These are phyloP conservation scores for Microbotryomycetes sp. DNA, from an alignment of 1,284 basidiomycete species.

Conservation along the genomic window DNA sequence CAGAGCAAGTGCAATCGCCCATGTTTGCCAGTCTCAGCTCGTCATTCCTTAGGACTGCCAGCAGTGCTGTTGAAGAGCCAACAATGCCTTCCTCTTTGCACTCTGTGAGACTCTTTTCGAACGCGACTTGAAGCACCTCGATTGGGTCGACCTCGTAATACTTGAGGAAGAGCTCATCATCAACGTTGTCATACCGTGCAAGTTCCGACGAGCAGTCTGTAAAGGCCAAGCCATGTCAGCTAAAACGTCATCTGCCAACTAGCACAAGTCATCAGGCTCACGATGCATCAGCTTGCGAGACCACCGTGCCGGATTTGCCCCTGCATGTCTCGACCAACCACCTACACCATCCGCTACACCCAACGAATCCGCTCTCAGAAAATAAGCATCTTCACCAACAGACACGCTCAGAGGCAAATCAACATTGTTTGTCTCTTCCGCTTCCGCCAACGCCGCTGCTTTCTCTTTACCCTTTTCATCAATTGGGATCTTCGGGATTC, in stretches of 20 bases:
- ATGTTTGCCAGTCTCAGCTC: constrained; percentile 83
- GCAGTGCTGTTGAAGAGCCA: constrained; percentile 52
- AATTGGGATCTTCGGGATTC: constrained; percentile 44
- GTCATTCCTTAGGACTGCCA: constrained; percentile 57
- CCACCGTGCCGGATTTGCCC: constrained; percentile 63
- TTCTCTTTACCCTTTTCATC: constrained; percentile 35
- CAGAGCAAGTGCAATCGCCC: constrained; percentile 69
- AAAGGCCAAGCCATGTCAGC: constrained; percentile 11
- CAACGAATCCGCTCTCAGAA: constrained; percentile 68
- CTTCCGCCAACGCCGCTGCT: constrained; percentile 17
- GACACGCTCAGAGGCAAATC: constrained; percentile 37
- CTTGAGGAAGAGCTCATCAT: constrained; percentile 33
- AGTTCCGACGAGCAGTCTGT: constrained; percentile 34
- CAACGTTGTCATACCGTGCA: constrained; percentile 34
- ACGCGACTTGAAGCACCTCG: constrained; percentile 53
- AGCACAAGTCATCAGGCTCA: constrained; percentile 9
- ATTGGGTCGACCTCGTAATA: constrained; percentile 48
- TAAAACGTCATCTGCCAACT: background rate
- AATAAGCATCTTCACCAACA: constrained; percentile 51
- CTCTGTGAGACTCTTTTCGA: constrained; percentile 50
- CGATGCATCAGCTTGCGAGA: constrained; percentile 81
- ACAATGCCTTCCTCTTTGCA: constrained; percentile 48
- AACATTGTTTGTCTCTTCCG: constrained; percentile 22
- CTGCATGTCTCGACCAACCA: constrained; percentile 61
- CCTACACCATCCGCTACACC: constrained; percentile 86